Evolutionary conservation across 83 land plant genomes (phyloP).

Genomic region (Picea mariana): DNA sequence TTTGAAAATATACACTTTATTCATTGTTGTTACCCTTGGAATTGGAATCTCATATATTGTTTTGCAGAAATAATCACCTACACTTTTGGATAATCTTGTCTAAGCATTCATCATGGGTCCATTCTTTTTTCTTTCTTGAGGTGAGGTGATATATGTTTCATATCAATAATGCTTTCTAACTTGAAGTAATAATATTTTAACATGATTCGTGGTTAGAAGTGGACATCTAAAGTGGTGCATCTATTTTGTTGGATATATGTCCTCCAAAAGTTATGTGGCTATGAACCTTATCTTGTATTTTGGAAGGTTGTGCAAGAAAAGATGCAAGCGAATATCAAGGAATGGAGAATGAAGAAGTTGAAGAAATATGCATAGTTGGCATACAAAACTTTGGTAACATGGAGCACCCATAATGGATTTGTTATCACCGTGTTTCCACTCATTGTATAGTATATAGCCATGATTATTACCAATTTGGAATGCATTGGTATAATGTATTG

Average conservation of each 20-base stretch:
- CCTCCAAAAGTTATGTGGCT: slow-evolving; percentile 60
- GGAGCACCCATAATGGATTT: no score
- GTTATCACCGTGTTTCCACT: no score
- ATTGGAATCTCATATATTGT: not conserved
- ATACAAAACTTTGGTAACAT: no score
- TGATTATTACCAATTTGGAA: no score
- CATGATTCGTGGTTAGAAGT: not conserved
- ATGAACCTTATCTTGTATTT: slow-evolving; percentile 97
- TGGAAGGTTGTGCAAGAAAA: slow-evolving; percentile 43
- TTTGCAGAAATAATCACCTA: slow-evolving; percentile 91
- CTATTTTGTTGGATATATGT: slow-evolving; percentile 38
- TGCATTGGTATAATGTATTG: no score
- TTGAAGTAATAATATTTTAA: not conserved
- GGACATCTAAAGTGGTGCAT: not conserved
- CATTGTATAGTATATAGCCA: no score
- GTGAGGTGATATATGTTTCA: slow-evolving; percentile 24
- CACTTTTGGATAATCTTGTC: slow-evolving; percentile 87
- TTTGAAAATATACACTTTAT: not conserved
- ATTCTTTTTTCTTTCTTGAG: slow-evolving; percentile 91
- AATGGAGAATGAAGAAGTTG: slow-evolving; percentile 54
- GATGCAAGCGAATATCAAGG: slow-evolving; percentile 49
- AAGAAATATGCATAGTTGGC: slow-evolving; percentile 42
- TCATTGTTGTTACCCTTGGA: not conserved
- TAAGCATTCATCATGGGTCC: slow-evolving; percentile 97
- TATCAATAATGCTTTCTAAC: not conserved